Conservation (phyloP, 495 filamentous ascomycete species). For the Sordaria brevicollis region DNA sequence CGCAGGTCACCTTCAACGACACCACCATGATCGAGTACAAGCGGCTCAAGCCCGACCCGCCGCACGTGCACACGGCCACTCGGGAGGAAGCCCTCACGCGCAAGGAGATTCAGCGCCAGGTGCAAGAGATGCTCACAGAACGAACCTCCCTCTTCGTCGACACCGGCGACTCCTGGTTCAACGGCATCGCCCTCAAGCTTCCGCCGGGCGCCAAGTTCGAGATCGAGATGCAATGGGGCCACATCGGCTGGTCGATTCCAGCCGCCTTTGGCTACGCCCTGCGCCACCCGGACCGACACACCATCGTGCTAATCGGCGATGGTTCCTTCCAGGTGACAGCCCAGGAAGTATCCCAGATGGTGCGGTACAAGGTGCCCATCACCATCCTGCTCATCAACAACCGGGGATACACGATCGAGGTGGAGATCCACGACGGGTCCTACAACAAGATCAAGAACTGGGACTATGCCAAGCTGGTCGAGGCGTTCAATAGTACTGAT, state of each 20-base stretch:
- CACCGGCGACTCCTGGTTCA: slow-evolving; percentile 19
- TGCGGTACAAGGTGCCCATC: slow-evolving; percentile 16
- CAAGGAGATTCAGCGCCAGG: slow-evolving; percentile 10
- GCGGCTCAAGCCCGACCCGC: slow-evolving; percentile 11
- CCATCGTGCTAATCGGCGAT: slow-evolving; percentile 16
- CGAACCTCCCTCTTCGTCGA: slow-evolving; percentile 12
- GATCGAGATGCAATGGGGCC: slow-evolving; percentile 22
- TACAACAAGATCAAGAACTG: slow-evolving; percentile 21
- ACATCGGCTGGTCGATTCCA: slow-evolving; percentile 20
- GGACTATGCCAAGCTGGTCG: slow-evolving; percentile 13
- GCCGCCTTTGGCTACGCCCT: slow-evolving; percentile 16
- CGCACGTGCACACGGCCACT: neutral
- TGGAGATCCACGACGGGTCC: slow-evolving; percentile 34
- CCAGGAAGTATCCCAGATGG: slow-evolving; percentile 22
- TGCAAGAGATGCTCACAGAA: slow-evolving; percentile 5
- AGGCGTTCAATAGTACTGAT: slow-evolving; percentile 12
- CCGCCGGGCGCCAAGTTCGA: slow-evolving; percentile 15
- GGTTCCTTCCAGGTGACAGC: slow-evolving; percentile 22
- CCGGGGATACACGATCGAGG: slow-evolving; percentile 42
- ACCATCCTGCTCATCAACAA: slow-evolving; percentile 33
- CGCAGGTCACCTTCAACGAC: slow-evolving; percentile 4
- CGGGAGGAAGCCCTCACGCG: slow-evolving; percentile 7
- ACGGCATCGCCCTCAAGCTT: slow-evolving; percentile 11
- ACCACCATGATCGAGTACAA: slow-evolving; percentile 14
- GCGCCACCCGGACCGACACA: slow-evolving; percentile 6